These are phyloP conservation scores for Acer campestre DNA, from an alignment of 345 rosid genomes.

Conservation along the genomic window DNA sequence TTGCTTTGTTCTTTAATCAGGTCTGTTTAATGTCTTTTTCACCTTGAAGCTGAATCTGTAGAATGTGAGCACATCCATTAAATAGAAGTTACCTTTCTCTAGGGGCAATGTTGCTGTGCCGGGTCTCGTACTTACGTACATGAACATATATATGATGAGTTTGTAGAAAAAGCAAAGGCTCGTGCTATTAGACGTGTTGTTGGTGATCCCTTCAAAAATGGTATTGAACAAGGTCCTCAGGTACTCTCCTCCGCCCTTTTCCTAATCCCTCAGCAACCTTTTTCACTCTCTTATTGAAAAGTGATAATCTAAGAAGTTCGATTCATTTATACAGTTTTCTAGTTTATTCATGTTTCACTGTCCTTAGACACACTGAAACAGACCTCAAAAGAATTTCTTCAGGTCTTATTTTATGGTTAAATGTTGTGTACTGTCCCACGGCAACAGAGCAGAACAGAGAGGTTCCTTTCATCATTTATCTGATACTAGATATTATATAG, in stretches of 20 bases:
- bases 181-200: constrained; percentile 79
- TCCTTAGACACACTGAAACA: background rate
- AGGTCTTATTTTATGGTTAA: background rate
- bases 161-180: constrained; percentile 79
- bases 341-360: background rate
- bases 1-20: constrained; percentile 95
- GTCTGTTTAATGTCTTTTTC: constrained; percentile 26
- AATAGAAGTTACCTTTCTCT: constrained; percentile 16
- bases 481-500: background rate
- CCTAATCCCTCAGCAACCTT: background rate
- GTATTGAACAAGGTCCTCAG: constrained; percentile 98
- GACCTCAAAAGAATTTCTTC: background rate
- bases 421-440: no score
- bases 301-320: background rate
- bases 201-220: constrained; percentile 91
- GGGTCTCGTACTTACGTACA: constrained; percentile 96
- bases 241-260: constrained; percentile 27
- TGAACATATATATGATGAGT: constrained; percentile 85
- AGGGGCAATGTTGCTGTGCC: constrained; percentile 99
- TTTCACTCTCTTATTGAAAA: background rate
- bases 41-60: background rate
- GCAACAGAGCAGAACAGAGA: no score
- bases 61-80: constrained; percentile 4
- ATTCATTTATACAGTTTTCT: background rate
- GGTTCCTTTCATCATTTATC: no score